A percentile compares a stretch with the other conserved stretches of the same genome.
Evolutionary conservation across 2,329 filamentous ascomycete genomes (phyloP).

Genomic region (Zymoseptoria passerinii): DNA sequence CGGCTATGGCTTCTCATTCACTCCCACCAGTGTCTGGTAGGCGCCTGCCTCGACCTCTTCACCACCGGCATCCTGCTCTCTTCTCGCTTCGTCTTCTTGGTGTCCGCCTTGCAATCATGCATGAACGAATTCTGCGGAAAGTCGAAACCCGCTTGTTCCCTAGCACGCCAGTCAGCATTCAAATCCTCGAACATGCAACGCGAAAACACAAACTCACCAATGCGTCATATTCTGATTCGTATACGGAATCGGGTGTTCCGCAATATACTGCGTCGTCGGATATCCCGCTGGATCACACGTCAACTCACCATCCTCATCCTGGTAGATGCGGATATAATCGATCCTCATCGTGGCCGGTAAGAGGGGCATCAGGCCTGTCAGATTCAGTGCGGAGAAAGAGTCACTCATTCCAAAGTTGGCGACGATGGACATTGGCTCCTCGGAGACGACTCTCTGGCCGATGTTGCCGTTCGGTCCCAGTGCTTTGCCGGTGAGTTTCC

Average conservation of each 20-base stretch:
- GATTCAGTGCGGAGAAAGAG: constrained; percentile 55
- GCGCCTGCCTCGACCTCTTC: not conserved
- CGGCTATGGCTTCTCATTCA: not conserved
- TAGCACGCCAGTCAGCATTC: constrained; percentile 15
- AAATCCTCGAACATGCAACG: not conserved
- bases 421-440: constrained; percentile 60
- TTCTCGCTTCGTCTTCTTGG: constrained; percentile 3
- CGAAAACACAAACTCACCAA: constrained; percentile 42
- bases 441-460: constrained; percentile 55
- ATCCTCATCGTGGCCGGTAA: constrained; percentile 58
- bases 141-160: constrained; percentile 43
- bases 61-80: not conserved
- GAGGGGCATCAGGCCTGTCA: constrained; percentile 45
- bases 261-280: constrained; percentile 60
- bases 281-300: constrained; percentile 63
- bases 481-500: constrained; percentile 52
- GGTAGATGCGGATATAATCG: constrained; percentile 64
- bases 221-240: constrained; percentile 55
- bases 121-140: constrained; percentile 58
- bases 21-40: not conserved
- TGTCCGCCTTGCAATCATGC: constrained; percentile 41
- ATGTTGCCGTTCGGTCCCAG: constrained; percentile 63
- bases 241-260: constrained; percentile 53
- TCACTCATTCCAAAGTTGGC: constrained; percentile 64
- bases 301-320: constrained; percentile 48